Evolutionary conservation across 2,329 filamentous ascomycete species (phyloP).

Genomic region (Knufia fluminis): DNA sequence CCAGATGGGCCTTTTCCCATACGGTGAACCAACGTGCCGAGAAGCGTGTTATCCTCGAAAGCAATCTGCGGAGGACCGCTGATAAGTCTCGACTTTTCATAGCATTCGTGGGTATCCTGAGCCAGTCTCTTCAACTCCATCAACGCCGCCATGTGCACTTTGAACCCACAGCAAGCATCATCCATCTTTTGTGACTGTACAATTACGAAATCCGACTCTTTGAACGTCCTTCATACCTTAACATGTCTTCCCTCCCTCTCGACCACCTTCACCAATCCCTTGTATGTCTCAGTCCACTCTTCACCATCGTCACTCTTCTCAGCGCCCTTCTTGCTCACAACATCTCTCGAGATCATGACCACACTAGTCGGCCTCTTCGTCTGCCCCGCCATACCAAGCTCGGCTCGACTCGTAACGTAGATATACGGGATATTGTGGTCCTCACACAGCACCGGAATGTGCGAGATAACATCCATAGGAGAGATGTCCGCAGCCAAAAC

Average conservation of each 20-base stretch:
- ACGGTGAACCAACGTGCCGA: too few relatives aligned
- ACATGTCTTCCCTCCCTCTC: slow-evolving; percentile 50
- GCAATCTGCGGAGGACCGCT: neutral
- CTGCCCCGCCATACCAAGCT: slow-evolving; percentile 84
- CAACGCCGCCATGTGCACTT: neutral
- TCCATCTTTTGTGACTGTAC: too few relatives aligned
- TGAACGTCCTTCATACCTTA: slow-evolving; percentile 41
- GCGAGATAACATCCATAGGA: slow-evolving; percentile 96
- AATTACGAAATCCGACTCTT: too few relatives aligned
- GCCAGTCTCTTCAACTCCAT: neutral
- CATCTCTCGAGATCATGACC: slow-evolving; percentile 63
- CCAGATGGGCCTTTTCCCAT: too few relatives aligned
- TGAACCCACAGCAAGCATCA: neutral
- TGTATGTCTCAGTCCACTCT: slow-evolving; percentile 45
- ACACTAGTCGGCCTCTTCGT: slow-evolving; percentile 96
- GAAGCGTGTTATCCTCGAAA: too few relatives aligned
- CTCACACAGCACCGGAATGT: slow-evolving; percentile 95
- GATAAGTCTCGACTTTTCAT: neutral
- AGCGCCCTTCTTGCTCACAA: slow-evolving; percentile 38
- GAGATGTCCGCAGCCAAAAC: slow-evolving; percentile 96
- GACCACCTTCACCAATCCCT: slow-evolving; percentile 50
- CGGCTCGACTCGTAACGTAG: slow-evolving; percentile 84
- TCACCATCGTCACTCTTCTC: slow-evolving; percentile 39
- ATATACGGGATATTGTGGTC: slow-evolving; percentile 96
- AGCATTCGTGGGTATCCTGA: neutral